Evolutionary conservation across 129 eudicot species (phyloP).

Genomic region (carrot (Daucus carota)): DH1_v3.0 NC_030381.2:47829501-47830000

Average conservation of each 20-base stretch:
- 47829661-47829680: background rate
- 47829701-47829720: background rate
- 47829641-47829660: background rate
- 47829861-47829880: slow-evolving; percentile 2
- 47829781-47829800: slow-evolving; percentile 78
- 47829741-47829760: slow-evolving; percentile 36
- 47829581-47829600: background rate
- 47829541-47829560: background rate
- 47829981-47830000: background rate
- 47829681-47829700: background rate
- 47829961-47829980: background rate
- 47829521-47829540: background rate
- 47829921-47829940: background rate
- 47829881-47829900: background rate
- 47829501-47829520: background rate
- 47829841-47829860: slow-evolving; percentile 34
- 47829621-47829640: background rate
- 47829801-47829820: slow-evolving; percentile 84
- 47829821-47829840: slow-evolving; percentile 89
- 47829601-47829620: background rate
- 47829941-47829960: background rate
- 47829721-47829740: background rate
- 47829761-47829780: slow-evolving; percentile 68
- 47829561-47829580: background rate
- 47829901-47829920: background rate